Percentiles rank a stretch among this genome's conserved stretches.
Evolutionary conservation across 176 grass and related monocot genomes (phyloP).

Genomic region (Lolium perenne): DNA sequence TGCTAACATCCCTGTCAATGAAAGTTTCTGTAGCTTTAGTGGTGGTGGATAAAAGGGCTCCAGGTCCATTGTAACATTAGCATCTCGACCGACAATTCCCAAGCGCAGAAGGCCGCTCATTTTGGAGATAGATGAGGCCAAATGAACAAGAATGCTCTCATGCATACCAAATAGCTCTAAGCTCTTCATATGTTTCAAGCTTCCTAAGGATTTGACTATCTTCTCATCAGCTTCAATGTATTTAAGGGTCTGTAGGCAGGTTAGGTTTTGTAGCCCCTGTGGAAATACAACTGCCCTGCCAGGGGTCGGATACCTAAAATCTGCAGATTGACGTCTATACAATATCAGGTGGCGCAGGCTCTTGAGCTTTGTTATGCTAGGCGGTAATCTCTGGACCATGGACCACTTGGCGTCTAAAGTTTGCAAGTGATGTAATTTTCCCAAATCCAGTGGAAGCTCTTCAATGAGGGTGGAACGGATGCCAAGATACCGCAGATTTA

Average conservation of each 20-base stretch:
- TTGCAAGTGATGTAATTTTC: conserved; percentile 45
- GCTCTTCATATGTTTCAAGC: conserved; percentile 48
- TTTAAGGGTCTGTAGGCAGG: conserved; percentile 53
- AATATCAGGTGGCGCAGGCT: conserved; percentile 50
- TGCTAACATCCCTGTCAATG: conserved; percentile 39
- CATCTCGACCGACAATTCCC: conserved; percentile 31
- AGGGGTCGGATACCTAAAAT: neutral
- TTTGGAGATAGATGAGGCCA: conserved; percentile 48
- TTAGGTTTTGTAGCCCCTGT: conserved; percentile 38
- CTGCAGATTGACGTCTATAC: conserved; percentile 16
- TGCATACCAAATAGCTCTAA: conserved; percentile 45
- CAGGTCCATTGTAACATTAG: conserved; percentile 39
- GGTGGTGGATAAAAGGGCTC: conserved; percentile 41
- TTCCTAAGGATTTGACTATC: conserved; percentile 35
- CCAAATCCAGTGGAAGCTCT: conserved; percentile 47
- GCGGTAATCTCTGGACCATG: conserved; percentile 45
- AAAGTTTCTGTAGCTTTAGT: conserved; percentile 42
- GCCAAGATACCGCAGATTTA: conserved; percentile 48
- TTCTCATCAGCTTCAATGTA: conserved; percentile 42
- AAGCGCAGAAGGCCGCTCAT: conserved; percentile 41
- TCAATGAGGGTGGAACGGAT: conserved; percentile 42
- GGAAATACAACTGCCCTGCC: conserved; percentile 41
- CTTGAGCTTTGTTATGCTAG: conserved; percentile 44
- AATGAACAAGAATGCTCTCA: conserved; percentile 17
- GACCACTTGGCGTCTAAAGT: conserved; percentile 54